Evolutionary conservation across 805 yeast species (phyloP).

Genomic region (Diddensiella santjacobensis): DNA sequence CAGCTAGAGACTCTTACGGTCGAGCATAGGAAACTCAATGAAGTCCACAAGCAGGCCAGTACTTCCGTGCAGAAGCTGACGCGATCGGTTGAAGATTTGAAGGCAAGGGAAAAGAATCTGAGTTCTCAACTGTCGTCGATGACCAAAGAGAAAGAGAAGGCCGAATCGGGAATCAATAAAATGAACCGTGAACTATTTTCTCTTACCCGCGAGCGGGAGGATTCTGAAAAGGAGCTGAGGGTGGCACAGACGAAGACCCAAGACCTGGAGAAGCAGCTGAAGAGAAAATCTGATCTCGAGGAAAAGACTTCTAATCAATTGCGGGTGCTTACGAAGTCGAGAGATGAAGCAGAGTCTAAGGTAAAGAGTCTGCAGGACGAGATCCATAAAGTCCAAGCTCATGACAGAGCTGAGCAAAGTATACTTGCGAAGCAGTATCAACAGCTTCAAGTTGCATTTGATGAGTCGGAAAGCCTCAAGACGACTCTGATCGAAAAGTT

Average conservation of each 20-base stretch:
- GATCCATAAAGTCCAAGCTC: constrained; percentile 2
- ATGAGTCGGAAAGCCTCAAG: constrained; percentile 33
- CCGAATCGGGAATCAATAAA: constrained; percentile 85
- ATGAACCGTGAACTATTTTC: constrained; percentile 80
- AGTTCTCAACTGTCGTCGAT: constrained; percentile 34
- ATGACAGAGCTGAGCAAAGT: constrained; percentile 23
- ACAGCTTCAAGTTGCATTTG: constrained; percentile 23
- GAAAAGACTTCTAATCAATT: constrained; percentile 25
- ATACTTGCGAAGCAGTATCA: constrained; percentile 24
- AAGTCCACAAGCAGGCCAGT: constrained; percentile 23
- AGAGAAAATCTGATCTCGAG: constrained; percentile 12
- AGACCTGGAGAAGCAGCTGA: constrained; percentile 24
- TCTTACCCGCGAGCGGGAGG: constrained; percentile 56
- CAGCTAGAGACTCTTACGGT: constrained; percentile 17
- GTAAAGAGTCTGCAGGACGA: constrained; percentile 6
- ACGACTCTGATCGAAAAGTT: constrained; percentile 45
- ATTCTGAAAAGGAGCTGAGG: constrained; percentile 43
- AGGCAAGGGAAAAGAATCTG: constrained; percentile 32
- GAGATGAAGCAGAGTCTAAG: background rate
- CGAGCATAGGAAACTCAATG: constrained; percentile 22
- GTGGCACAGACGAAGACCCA: constrained; percentile 42
- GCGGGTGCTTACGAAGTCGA: constrained; percentile 23
- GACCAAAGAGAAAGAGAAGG: constrained; percentile 50
- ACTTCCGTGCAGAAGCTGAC: constrained; percentile 34
- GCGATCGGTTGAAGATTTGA: constrained; percentile 30